A percentile compares a stretch with the other conserved stretches of the same genome.
phyloP scores from a whole-genome alignment of 31 red algal species.

The Odonthalia washingtoniensis region DNA sequence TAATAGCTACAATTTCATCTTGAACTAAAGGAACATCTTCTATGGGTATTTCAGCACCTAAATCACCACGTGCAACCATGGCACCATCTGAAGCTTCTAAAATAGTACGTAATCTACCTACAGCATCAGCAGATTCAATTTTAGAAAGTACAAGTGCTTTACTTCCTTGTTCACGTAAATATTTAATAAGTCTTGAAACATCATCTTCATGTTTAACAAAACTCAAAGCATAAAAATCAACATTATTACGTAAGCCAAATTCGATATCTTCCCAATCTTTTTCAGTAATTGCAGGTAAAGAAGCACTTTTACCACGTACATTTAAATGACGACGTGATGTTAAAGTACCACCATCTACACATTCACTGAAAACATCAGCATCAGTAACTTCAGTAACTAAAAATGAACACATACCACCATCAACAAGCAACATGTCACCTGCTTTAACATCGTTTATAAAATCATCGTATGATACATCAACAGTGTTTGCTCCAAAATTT shows the following conservation, averaged over 20 bases:
- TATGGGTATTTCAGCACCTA: constrained; percentile 93
- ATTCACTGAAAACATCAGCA: constrained; percentile 93
- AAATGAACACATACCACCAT: constrained; percentile 95
- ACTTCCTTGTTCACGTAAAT: constrained; percentile 58
- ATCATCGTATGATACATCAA: constrained; percentile 92
- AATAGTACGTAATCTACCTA: constrained; percentile 79
- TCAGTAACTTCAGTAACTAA: constrained; percentile 72
- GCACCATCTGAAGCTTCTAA: constrained; percentile 93
- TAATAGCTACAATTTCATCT: constrained; percentile 91
- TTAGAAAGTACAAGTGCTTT: constrained; percentile 89
- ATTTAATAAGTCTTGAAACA: constrained; percentile 64
- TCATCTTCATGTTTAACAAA: constrained; percentile 97
- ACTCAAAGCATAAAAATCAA: constrained; percentile 92
- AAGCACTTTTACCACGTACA: constrained; percentile 91
- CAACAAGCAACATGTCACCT: constrained; percentile 89
- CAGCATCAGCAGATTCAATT: constrained; percentile 90
- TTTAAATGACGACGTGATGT: constrained; percentile 91
- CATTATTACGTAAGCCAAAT: constrained; percentile 83
- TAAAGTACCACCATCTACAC: constrained; percentile 87
- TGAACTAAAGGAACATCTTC: constrained; percentile 94
- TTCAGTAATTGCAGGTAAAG: constrained; percentile 93
- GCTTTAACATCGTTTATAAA: constrained; percentile 92
- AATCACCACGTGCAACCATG: constrained; percentile 98
- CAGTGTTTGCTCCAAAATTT: constrained; percentile 62
- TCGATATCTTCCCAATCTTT: constrained; percentile 99